Base-by-base conservation (phyloP, 352 stramenopile genomes). In the Phytophthora sp. region DNA sequence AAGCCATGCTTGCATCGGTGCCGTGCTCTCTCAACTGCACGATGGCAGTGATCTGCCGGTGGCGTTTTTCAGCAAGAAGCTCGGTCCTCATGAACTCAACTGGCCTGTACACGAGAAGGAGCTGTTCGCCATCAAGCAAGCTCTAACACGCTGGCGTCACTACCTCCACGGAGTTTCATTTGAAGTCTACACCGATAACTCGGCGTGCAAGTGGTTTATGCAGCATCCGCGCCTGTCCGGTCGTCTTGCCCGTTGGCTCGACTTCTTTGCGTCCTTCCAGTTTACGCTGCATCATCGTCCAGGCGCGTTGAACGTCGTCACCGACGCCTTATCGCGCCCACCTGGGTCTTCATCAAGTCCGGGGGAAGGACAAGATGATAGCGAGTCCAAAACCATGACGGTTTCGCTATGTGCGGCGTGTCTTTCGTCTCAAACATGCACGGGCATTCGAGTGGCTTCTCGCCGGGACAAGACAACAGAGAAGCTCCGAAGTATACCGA, bases 31-130 rank as follows among this genome's bases (percentile, higher is more conserved):
- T 4, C 44, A 63, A 10, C 1, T 27, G 2, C 13, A 24, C n/a
- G n/a, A 51, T 43, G 32, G 24, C 2, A 7, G n/a, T 15, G 45
- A 63, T 51, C 44, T 45, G 11, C 44, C 54, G 1, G 34, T 55
- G 1, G 43, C 26, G 1, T 56, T 31, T 11, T 63, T 50, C 26
- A 31, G 11, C 10, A 52, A 51, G 24, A 51, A 55, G n/a, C 24
- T 55, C 8, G 31, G 26, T 8, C 5, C 21, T 2, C 2, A 35
- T 24, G 34, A 63, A 20, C 4, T 23, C 13, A 50, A 42, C 11
- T 56, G 35, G 50, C 34, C 50, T 2, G 8, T 9, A 3, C 50
- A 34, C 24, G 50, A 58, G 9, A n/a, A 58, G 26, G 50, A 58
- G 17, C 17, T 50, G 1, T 49, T 58, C 12, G 32, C 46, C 0